A percentile compares a stretch with the other conserved stretches of the same genome.
These are phyloP conservation scores for Solanum gandarillasii DNA, from an alignment of 257 asterid genomes.

Conservation along the genomic window DNA sequence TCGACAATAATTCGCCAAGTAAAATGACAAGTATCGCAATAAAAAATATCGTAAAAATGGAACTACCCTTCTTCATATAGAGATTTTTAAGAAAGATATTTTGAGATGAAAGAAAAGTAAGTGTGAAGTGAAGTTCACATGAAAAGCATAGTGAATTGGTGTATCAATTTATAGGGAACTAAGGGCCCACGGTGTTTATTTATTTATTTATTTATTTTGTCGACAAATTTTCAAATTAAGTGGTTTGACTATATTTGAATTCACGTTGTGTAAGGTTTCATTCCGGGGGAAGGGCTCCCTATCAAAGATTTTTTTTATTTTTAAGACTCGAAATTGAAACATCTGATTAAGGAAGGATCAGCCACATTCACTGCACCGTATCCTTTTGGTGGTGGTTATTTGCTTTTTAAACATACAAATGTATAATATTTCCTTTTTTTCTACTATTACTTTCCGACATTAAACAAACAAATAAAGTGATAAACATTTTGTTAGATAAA, in stretches of 20 bases:
- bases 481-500: not conserved
- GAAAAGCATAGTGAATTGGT: not conserved
- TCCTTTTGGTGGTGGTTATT: not conserved
- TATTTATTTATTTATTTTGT: too few relatives aligned
- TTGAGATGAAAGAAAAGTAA: not conserved
- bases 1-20: not conserved
- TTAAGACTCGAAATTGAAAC: too few relatives aligned
- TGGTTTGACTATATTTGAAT: not conserved
- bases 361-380: not conserved
- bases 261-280: not conserved
- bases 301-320: too few relatives aligned
- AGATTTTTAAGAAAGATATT: not conserved
- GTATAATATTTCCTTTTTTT: not conserved
- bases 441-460: not conserved
- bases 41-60: not conserved
- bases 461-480: not conserved
- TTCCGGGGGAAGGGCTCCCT: accelerated
- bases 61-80: not conserved
- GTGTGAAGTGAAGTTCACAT: not conserved
- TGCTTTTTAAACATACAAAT: not conserved
- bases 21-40: not conserved
- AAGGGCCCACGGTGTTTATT: not conserved
- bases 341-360: too few relatives aligned
- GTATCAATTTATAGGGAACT: not conserved
- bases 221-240: not conserved